Base-by-base conservation (phyloP, 2,329 filamentous ascomycete genomes). In the Blastomyces silverae region DNA sequence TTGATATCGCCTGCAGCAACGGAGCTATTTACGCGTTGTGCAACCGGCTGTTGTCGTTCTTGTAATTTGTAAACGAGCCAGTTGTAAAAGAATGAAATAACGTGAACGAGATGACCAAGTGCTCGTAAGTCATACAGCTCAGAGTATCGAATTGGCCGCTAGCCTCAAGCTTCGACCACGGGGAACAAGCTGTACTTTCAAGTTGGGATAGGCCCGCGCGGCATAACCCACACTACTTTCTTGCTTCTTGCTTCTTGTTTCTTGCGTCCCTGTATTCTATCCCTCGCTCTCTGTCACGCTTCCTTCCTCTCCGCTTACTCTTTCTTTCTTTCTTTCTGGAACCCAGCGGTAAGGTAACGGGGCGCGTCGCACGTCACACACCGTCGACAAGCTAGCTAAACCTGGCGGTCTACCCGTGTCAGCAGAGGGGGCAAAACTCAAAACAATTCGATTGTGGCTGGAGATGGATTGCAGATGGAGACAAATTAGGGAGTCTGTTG, bases 21-120 rank as follows among this genome's bases (percentile, higher is more conserved):
- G 59, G 42, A 61, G 59, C 28, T 61, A n/a, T n/a, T n/a, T n/a
- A 61, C 59, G 59, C 59, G 59, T 61, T 61, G 59, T 61, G 44
- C 17, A 28, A 61, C 59, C 17, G 44, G 44, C 28, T 37, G 50
- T 44, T 61, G 44, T n/a, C 39, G 58, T 61, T 20, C 44, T 20
- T 52, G 20, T 61, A 61, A 37, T 61, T 61, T 61, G 42, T 48
- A 48, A 50, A 61, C 17, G 44, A 61, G 44, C 58, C 31, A 44
- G 15, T n/a, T 61, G 44, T 34, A 48, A 37, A 22, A 22, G 42
- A n/a, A 42, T n/a, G 28, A 57, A 59, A 28, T 20, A 34, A 37
- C 17, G 42, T 60, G 25, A 61, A 61, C 46, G 20, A 44, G 28
- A n/a, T 25, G 59, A 37, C 25, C 3, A 44, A 48, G 13, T 34